phyloP scores from a whole-genome alignment of 2,329 filamentous ascomycete species.

The Pseudocercospora macadamiae region DNA sequence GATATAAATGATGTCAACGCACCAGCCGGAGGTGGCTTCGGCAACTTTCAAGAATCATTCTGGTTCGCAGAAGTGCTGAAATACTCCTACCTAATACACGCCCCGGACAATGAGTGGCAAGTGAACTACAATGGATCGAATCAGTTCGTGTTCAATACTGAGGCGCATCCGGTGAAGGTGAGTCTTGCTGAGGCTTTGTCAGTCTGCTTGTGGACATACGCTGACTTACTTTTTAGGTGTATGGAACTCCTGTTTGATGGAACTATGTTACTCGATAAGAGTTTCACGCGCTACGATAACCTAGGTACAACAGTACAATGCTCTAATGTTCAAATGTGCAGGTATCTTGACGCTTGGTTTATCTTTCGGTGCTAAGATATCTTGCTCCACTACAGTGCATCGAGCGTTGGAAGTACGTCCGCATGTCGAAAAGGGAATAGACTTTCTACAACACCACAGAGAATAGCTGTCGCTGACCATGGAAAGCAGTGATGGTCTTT shows the following conservation, averaged over 20 bases:
- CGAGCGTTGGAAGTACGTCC: too few relatives aligned
- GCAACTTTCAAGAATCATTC: slow-evolving; percentile 82
- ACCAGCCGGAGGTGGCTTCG: slow-evolving; percentile 47
- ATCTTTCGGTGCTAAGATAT: neutral
- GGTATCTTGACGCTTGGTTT: too few relatives aligned
- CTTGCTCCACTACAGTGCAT: neutral
- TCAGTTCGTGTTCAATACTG: slow-evolving; percentile 65
- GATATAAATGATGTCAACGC: slow-evolving; percentile 22
- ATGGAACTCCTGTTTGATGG: slow-evolving; percentile 13
- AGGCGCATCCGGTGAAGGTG: slow-evolving; percentile 64
- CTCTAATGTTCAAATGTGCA: neutral
- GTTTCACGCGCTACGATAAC: neutral
- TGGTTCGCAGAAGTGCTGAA: slow-evolving; percentile 87
- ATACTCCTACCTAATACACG: slow-evolving; percentile 73
- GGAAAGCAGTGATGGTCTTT: too few relatives aligned
- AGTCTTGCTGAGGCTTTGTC: neutral
- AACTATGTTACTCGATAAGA: neutral
- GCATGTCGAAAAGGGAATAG: too few relatives aligned
- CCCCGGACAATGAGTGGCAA: slow-evolving; percentile 55
- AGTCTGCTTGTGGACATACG: neutral
- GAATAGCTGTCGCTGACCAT: too few relatives aligned
- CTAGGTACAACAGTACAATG: slow-evolving; percentile 1
- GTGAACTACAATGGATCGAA: slow-evolving; percentile 54
- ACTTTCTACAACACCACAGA: too few relatives aligned
- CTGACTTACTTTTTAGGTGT: neutral